Evolutionary conservation across 495 filamentous ascomycete species (phyloP).

Genomic region (Hyaloscypha hepaticicola): DNA sequence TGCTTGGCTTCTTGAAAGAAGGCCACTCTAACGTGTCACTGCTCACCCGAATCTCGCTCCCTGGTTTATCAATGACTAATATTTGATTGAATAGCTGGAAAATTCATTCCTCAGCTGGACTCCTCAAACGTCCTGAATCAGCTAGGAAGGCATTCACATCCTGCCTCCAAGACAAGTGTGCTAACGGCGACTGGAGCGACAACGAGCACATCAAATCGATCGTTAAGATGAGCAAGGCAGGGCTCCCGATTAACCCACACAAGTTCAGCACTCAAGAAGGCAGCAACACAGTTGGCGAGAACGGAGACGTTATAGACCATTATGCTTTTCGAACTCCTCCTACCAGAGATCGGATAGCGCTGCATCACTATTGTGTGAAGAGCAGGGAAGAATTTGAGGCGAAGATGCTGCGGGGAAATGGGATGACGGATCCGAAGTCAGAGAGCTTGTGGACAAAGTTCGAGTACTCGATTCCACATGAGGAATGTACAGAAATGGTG

Average conservation of each 20-base stretch:
- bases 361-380: slow-evolving; percentile 29
- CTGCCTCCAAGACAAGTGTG: slow-evolving; percentile 15
- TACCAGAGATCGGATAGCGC: slow-evolving; percentile 12
- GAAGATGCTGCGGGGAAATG: slow-evolving; percentile 20
- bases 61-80: neutral
- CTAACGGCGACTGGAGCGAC: neutral
- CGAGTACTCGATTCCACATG: slow-evolving; percentile 6
- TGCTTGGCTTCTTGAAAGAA: no score
- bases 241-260: neutral
- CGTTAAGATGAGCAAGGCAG: neutral
- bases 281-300: slow-evolving; percentile 22
- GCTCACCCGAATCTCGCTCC: no score
- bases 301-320: slow-evolving; percentile 5
- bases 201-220: slow-evolving; percentile 11
- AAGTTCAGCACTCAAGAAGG: slow-evolving; percentile 4
- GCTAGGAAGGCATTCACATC: slow-evolving; percentile 14
- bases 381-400: slow-evolving; percentile 25
- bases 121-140: slow-evolving; percentile 11
- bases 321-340: slow-evolving; percentile 12
- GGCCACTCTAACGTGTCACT: no score
- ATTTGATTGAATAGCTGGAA: slow-evolving; percentile 18
- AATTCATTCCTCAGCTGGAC: slow-evolving; percentile 16
- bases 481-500: slow-evolving; percentile 5
- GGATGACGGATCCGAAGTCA: slow-evolving; percentile 4
- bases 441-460: slow-evolving; percentile 9